phyloP scores from a whole-genome alignment of 768 basidiomycete genomes.

The Kwoniella dejecticola region DNA sequence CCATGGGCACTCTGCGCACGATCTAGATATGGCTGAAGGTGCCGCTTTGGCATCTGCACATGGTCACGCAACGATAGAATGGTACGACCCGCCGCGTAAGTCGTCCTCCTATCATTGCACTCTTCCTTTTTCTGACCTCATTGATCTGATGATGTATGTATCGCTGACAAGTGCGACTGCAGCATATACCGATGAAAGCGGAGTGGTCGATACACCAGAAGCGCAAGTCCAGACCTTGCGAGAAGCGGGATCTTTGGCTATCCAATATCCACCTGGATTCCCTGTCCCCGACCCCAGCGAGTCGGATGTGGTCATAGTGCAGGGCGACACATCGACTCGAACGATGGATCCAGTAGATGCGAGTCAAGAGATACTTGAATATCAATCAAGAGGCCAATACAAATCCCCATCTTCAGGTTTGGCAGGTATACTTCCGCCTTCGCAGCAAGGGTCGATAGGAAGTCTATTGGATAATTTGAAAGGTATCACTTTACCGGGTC shows the following conservation, averaged over 20 bases:
- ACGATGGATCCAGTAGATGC: slow-evolving; percentile 12
- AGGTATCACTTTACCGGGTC: background rate
- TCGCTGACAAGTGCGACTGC: no score
- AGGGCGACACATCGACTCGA: background rate
- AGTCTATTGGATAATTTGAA: slow-evolving; percentile 6
- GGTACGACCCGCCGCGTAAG: slow-evolving; percentile 46
- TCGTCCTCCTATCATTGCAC: background rate
- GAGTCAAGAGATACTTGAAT: slow-evolving; percentile 1
- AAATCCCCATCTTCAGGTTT: background rate
- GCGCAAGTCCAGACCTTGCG: slow-evolving; percentile 26
- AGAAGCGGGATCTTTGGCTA: slow-evolving; percentile 42
- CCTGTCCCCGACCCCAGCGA: slow-evolving; percentile 17
- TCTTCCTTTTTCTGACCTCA: background rate
- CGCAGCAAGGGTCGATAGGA: slow-evolving; percentile 1
- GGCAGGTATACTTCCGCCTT: background rate
- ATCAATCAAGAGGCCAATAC: slow-evolving; percentile 4
- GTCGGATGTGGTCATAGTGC: slow-evolving; percentile 7
- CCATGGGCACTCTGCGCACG: slow-evolving; percentile 28
- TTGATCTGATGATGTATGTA: background rate
- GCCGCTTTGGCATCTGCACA: slow-evolving; percentile 19
- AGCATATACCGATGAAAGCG: slow-evolving; percentile 24
- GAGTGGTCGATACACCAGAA: slow-evolving; percentile 26
- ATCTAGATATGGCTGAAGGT: slow-evolving; percentile 37
- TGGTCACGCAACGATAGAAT: slow-evolving; percentile 29
- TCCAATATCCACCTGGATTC: slow-evolving; percentile 19